Evolutionary conservation across 2,329 filamentous ascomycete genomes (phyloP), one percentile per base, ranked within the genome.

Genomic region (Sporothrix brasiliensis): DNA sequence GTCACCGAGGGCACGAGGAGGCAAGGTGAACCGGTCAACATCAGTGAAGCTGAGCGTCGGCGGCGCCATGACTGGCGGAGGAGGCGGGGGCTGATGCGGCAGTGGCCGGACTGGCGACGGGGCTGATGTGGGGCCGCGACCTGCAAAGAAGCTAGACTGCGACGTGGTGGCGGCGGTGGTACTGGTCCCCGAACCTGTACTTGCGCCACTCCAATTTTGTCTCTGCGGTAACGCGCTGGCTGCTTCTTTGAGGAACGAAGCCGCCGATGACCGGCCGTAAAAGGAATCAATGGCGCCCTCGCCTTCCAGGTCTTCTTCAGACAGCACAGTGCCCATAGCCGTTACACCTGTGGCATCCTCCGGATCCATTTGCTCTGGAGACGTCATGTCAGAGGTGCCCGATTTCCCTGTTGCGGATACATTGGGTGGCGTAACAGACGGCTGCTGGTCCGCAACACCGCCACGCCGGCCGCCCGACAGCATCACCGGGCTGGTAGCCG

Each of bases 1-100:
- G 72, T 84, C 81, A 49, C 80, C 80, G 7, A 83, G 70, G 2
- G 76, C 71, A 1, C 82, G 79, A 1, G 82, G 80, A 0, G 82
- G 82, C 0, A 83, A 30, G 2, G 67, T 41, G 19, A 71, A 71
- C 5, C 54, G 68, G 53, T 69, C 70, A 3, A 69, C 54, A 27
- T 60, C 63, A 7, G 67, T 24, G 27, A 69, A 60, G 4, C 39
- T 44, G 21, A 71, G 52, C 4, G 52, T 27, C 11, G 24, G 21
- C 13, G 50, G 21, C 21, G 69, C 24, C 34, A 58, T 27, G 6
- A 14, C 19, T 3, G 52, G 9, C 44, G 63, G 49, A 3, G 13
- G 27, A 13, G 47, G 61, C 13, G 41, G 49, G 3, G 63, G 47
- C 9, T 27, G 47, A 34, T 34, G 34, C 14, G 19, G 19, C 10